These are phyloP conservation scores for Lophiostoma macrostomum DNA, from an alignment of 495 filamentous ascomycete genomes.

Conservation along the genomic window DNA sequence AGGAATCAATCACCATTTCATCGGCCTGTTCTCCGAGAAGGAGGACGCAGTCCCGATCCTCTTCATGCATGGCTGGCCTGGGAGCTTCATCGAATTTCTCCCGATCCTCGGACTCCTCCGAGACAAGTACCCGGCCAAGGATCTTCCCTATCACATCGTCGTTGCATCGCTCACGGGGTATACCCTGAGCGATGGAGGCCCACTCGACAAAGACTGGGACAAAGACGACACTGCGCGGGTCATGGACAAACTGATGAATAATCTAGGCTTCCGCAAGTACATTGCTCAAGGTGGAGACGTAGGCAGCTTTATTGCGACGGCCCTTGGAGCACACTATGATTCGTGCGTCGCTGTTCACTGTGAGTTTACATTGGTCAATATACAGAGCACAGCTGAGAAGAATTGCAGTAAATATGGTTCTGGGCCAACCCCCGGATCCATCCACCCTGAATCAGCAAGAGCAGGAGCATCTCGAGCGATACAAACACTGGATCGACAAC, in stretches of 20 bases:
- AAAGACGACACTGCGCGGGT: constrained; percentile 46
- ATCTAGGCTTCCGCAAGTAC: constrained; percentile 59
- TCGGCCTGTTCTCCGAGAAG: constrained; percentile 58
- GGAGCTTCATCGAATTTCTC: constrained; percentile 51
- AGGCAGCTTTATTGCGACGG: constrained; percentile 51
- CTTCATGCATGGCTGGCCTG: constrained; percentile 63
- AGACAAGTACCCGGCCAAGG: constrained; percentile 52
- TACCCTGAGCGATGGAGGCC: constrained; percentile 54
- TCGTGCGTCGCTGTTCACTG: constrained; percentile 46
- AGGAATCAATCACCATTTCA: constrained; percentile 57
- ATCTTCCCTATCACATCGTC: constrained; percentile 63
- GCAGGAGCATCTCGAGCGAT: constrained; percentile 29
- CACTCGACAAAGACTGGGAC: constrained; percentile 49
- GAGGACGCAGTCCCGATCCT: constrained; percentile 59
- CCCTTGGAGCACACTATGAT: constrained; percentile 42
- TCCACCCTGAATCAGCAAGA: constrained; percentile 16
- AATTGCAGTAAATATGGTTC: constrained; percentile 24
- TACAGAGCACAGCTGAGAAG: not conserved
- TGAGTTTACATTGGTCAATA: constrained; percentile 15
- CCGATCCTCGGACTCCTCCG: constrained; percentile 46
- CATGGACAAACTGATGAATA: constrained; percentile 57
- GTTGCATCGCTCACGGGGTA: constrained; percentile 65
- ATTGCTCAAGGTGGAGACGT: constrained; percentile 67
- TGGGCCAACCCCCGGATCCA: not conserved
- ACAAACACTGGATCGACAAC: constrained; percentile 37